Conservation (phyloP, 495 filamentous ascomycete genomes). For the Friedmanniomyces simplex region DNA sequence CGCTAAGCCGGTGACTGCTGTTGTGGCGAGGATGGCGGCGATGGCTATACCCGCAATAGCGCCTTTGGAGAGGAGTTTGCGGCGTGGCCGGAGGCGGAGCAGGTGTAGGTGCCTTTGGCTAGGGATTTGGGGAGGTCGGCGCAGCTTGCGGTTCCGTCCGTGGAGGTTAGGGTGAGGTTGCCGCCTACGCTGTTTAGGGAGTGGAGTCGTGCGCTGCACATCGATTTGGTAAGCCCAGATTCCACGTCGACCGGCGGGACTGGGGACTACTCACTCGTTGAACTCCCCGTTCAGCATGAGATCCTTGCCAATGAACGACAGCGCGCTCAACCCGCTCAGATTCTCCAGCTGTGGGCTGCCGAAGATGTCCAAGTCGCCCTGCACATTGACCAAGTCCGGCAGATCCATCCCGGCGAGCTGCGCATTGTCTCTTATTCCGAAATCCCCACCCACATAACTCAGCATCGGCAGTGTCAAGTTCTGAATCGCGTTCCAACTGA, state of each 20-base stretch:
- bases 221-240: not conserved
- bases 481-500: not conserved
- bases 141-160: not conserved
- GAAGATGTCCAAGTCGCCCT: not conserved
- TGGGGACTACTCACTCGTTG: slow-evolving; percentile 1
- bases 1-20: not conserved
- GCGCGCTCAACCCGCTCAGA: not conserved
- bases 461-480: not conserved
- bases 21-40: not conserved
- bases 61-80: not conserved
- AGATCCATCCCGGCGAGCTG: not conserved
- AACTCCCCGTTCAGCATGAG: slow-evolving; percentile 1
- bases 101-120: not conserved
- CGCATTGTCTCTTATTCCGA: not conserved
- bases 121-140: not conserved
- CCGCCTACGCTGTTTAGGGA: not conserved
- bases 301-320: not conserved
- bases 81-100: not conserved
- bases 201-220: not conserved
- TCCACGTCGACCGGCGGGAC: not conserved
- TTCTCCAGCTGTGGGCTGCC: not conserved
- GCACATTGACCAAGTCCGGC: slow-evolving; percentile 1
- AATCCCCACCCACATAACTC: slow-evolving; percentile 1
- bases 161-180: not conserved
- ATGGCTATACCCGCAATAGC: not conserved